A percentile compares a stretch with the other conserved stretches of the same genome.
phyloP scores from a whole-genome alignment of 768 basidiomycete species.

The Auricularia cornea region DNA sequence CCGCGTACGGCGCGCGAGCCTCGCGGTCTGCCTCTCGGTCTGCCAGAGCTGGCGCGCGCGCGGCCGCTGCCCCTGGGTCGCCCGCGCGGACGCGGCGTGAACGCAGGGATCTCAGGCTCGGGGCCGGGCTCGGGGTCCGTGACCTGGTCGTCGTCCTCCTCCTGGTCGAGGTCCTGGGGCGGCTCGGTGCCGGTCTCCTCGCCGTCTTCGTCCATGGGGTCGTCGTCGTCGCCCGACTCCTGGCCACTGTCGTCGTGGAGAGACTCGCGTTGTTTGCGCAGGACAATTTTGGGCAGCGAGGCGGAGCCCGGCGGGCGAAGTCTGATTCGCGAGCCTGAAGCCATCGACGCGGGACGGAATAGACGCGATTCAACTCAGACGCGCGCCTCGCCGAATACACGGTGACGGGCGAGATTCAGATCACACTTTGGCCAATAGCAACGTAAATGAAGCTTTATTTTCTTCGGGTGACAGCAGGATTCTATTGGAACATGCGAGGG shows the following conservation, averaged over 20 bases:
- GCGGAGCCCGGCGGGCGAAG: background rate
- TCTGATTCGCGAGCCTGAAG: background rate
- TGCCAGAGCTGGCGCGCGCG: conserved; percentile 13
- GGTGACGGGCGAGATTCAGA: background rate
- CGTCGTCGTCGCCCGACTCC: background rate
- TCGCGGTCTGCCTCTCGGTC: conserved; percentile 7
- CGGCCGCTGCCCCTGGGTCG: conserved; percentile 33
- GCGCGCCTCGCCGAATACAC: background rate
- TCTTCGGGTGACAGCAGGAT: background rate
- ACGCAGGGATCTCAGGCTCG: conserved; percentile 13
- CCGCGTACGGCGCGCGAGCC: conserved; percentile 3
- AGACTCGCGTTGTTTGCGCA: background rate
- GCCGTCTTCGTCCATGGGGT: conserved; percentile 4
- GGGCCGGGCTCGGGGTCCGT: conserved; percentile 18
- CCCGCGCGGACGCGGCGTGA: conserved; percentile 23
- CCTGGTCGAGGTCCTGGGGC: background rate
- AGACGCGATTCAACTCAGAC: background rate
- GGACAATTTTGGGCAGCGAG: background rate
- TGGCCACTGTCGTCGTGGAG: background rate
- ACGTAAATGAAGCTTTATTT: background rate
- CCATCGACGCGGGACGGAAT: background rate
- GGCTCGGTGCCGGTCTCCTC: conserved; percentile 7
- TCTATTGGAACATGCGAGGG: background rate
- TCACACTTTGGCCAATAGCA: background rate
- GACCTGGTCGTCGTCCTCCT: conserved; percentile 12